Percentiles rank a stretch among this genome's conserved stretches.
phyloP scores from a whole-genome alignment of 768 basidiomycete species.

The Phaffia tasmanica region DNA sequence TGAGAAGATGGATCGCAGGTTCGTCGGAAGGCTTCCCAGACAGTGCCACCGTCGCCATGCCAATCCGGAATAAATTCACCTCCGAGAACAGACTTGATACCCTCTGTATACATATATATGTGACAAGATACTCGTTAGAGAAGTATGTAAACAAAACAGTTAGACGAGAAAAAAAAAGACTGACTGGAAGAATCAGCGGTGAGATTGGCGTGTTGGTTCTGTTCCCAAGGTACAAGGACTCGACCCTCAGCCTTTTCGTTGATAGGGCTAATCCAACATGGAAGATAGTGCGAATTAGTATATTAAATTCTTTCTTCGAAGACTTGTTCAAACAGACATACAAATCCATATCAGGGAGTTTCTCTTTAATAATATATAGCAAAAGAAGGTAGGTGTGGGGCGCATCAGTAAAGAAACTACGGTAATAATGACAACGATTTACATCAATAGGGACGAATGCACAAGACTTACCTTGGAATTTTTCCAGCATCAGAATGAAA shows the following conservation, averaged over 20 bases:
- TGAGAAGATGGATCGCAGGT: constrained; percentile 69
- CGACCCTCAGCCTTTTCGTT: constrained; percentile 90
- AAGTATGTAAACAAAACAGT: background rate
- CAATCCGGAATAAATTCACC: constrained; percentile 69
- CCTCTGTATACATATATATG: constrained; percentile 38
- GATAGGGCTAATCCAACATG: constrained; percentile 45
- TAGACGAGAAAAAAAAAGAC: constrained; percentile 21
- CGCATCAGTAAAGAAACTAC: background rate
- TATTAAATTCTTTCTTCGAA: no score
- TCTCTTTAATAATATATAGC: constrained; percentile 9
- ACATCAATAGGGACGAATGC: background rate
- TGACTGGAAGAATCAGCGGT: constrained; percentile 43
- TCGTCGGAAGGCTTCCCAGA: constrained; percentile 92
- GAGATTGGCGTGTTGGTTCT: constrained; percentile 58
- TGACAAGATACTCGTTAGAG: background rate
- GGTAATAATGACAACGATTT: constrained; percentile 16
- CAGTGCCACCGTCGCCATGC: constrained; percentile 59
- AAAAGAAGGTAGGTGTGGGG: background rate
- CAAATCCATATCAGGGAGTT: constrained; percentile 91
- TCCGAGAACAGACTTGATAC: constrained; percentile 50
- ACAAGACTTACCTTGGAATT: constrained; percentile 43
- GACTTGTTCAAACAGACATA: no score
- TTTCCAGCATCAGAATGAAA: constrained; percentile 61
- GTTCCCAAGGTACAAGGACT: constrained; percentile 86
- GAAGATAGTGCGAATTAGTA: no score